These are phyloP conservation scores for Oxytropis ochrocephala DNA, from an alignment of 306 rosid genomes.

Conservation along the genomic window DNA sequence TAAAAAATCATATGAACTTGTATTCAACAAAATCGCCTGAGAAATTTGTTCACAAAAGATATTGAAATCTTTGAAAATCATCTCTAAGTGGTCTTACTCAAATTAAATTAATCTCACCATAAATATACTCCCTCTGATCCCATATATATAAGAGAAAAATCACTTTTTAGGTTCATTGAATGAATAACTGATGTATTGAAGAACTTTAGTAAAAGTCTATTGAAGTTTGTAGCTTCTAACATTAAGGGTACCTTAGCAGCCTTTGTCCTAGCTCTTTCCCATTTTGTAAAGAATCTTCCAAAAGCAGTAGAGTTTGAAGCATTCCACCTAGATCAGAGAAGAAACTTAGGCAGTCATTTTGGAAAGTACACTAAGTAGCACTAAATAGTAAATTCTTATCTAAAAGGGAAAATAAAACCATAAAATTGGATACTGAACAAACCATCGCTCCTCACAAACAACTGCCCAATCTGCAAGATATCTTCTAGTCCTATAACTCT, in stretches of 20 bases:
- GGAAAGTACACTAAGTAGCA: neutral
- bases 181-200: too few species aligned
- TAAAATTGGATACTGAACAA: slow-evolving; percentile 3
- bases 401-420: neutral
- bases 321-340: slow-evolving; percentile 63
- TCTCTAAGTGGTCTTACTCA: slow-evolving; percentile 27
- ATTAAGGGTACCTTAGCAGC: slow-evolving; percentile 61
- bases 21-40: slow-evolving; percentile 1
- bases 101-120: neutral
- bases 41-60: neutral
- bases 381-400: neutral
- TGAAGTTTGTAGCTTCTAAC: neutral
- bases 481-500: slow-evolving; percentile 65
- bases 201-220: slow-evolving; percentile 8
- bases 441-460: slow-evolving; percentile 89
- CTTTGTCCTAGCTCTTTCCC: slow-evolving; percentile 58
- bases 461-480: slow-evolving; percentile 80
- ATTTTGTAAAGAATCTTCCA: slow-evolving; percentile 46
- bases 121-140: too few species aligned
- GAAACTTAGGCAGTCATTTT: neutral
- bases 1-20: neutral
- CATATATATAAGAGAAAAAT: too few species aligned
- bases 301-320: slow-evolving; percentile 54
- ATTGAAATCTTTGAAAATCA: slow-evolving; percentile 17
- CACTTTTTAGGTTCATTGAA: too few species aligned